phyloP scores from a whole-genome alignment of 345 rosid genomes.

The Pugionium dolabratum region DNA sequence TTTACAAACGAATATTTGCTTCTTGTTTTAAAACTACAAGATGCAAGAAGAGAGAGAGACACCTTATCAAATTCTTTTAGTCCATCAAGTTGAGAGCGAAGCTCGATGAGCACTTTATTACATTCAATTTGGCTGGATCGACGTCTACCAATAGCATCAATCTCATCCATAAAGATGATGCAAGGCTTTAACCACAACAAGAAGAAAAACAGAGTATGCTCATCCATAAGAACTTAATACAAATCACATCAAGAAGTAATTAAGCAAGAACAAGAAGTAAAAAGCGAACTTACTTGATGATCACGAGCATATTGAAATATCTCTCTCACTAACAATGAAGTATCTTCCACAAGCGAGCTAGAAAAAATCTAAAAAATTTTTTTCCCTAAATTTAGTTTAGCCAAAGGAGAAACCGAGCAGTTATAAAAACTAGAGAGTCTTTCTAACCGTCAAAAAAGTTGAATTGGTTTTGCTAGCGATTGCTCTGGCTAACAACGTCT shows the following conservation, averaged over 20 bases:
- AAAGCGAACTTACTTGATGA: conserved; percentile 63
- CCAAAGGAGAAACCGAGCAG: background rate
- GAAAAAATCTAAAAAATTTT: conserved; percentile 50
- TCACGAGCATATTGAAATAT: conserved; percentile 95
- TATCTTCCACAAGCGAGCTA: conserved; percentile 80
- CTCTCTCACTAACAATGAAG: conserved; percentile 79
- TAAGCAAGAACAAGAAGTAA: background rate
- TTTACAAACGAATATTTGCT: too few relatives aligned
- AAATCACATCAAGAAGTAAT: background rate
- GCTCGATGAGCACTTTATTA: conserved; percentile 76
- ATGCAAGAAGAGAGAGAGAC: conserved; percentile 23
- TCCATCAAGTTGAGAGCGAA: conserved; percentile 91
- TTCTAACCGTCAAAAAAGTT: conserved; percentile 58
- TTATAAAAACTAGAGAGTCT: background rate
- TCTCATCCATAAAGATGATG: conserved; percentile 85
- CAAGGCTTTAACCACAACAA: conserved; percentile 59
- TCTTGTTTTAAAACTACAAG: background rate
- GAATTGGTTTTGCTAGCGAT: conserved; percentile 80
- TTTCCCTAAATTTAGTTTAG: background rate
- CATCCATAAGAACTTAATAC: background rate
- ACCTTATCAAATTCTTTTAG: conserved; percentile 82
- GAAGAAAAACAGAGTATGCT: background rate
- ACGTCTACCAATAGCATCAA: conserved; percentile 41
- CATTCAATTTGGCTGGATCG: conserved; percentile 70
- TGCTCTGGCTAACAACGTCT: conserved; percentile 84